Evolutionary conservation across 2,329 filamentous ascomycete species (phyloP).

Genomic region (Fusarium sp.): DNA sequence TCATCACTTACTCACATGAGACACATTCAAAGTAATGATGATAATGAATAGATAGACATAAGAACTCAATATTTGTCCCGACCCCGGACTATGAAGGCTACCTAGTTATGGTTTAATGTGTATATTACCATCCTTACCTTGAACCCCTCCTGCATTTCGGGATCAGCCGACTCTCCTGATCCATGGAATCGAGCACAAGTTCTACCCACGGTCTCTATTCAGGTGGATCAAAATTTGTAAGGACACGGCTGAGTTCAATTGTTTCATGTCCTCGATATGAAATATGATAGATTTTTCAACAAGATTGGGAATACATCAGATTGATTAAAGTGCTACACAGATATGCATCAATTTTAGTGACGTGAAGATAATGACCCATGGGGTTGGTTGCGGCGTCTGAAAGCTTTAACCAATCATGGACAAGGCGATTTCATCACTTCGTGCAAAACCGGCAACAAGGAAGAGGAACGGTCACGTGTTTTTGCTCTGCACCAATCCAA

Average conservation of each 20-base stretch:
- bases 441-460: constrained; percentile 40
- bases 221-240: not conserved
- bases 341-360: constrained; percentile 1
- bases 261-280: not conserved
- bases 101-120: no score
- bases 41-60: no score
- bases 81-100: no score
- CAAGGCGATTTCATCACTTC: constrained; percentile 35
- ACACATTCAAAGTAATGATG: not conserved
- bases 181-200: not conserved
- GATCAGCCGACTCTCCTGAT: no score
- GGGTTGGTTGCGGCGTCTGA: constrained; percentile 2
- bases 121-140: no score
- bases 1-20: not conserved
- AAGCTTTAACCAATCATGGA: constrained; percentile 29
- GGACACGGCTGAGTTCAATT: not conserved
- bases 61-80: no score
- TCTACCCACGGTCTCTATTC: not conserved
- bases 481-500: constrained; percentile 17
- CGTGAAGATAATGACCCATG: constrained; percentile 3
- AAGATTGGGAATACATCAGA: not conserved
- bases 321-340: not conserved
- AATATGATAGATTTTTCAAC: not conserved
- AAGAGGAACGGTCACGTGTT: constrained; percentile 18
- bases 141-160: no score